A percentile compares a stretch with the other conserved stretches of the same genome.
Conservation (phyloP, 225 moss, liverwort and hornwort genomes). For the Climacium dendroides region DNA sequence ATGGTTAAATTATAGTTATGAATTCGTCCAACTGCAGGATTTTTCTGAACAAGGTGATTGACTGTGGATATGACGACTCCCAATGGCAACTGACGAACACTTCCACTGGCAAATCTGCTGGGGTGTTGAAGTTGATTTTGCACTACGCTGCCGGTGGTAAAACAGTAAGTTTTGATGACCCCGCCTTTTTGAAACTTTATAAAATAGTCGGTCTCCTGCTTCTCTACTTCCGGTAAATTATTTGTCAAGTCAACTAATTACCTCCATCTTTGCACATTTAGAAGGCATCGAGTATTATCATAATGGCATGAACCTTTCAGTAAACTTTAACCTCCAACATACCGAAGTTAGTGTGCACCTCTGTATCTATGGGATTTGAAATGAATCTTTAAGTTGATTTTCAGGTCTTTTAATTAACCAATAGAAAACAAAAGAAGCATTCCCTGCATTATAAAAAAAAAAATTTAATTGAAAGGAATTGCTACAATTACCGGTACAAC, state of each 20-base stretch:
- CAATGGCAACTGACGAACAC: slow-evolving; percentile 51
- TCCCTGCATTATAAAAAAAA: too few relatives aligned
- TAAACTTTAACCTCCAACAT: background rate
- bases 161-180: background rate
- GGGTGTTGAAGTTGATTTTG: slow-evolving; percentile 62
- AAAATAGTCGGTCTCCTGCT: background rate
- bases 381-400: too few relatives aligned
- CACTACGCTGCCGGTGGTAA: slow-evolving; percentile 32
- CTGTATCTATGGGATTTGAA: background rate
- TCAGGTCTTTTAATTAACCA: background rate
- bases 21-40: slow-evolving; percentile 29
- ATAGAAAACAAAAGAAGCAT: background rate
- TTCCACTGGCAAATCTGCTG: slow-evolving; percentile 41
- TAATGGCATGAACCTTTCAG: background rate
- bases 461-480: background rate
- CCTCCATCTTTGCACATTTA: background rate
- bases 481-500: too few relatives aligned
- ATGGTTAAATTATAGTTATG: background rate
- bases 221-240: background rate
- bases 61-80: slow-evolving; percentile 59
- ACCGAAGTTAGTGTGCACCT: background rate
- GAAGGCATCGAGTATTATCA: too few relatives aligned
- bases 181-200: background rate
- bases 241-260: background rate
- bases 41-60: slow-evolving; percentile 48